Evolutionary conservation across 805 yeast genomes (phyloP), one percentile per base, ranked within the genome.

Genomic region (Candida alai): DNA sequence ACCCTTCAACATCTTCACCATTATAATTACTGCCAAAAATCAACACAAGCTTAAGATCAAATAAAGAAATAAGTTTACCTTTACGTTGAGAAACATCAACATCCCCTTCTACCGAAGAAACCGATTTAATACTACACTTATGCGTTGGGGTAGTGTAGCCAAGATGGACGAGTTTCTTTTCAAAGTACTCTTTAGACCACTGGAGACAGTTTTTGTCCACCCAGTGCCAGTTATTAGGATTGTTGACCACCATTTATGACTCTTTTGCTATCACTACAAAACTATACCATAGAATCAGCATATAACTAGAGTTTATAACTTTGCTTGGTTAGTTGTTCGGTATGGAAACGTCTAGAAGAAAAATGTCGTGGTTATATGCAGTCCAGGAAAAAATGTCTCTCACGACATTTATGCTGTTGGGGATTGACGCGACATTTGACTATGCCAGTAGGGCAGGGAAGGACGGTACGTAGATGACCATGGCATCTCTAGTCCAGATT

Each of bases 221-320:
- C 97, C 97, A 93, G 71, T 93, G 98, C 98, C 98, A 90, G 66
- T 90, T 90, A 62, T 93, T 93, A 24, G 97, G 97, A 72, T 90
- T 93, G 63, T 87, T 83, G 20, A 93, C 89, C 25, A 85, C 97
- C 97, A 90, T 90, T n/a, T 5, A 26, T 27, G 10, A 10, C 14
- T 13, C 3, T 32, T 3, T 17, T 11, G 3, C n/a, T n/a, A n/a
- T n/a, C n/a, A n/a, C n/a, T n/a, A n/a, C n/a, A n/a, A n/a, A n/a
- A n/a, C n/a, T n/a, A n/a, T n/a, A n/a, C n/a, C n/a, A n/a, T n/a
- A n/a, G n/a, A n/a, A n/a, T n/a, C n/a, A n/a, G n/a, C n/a, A n/a
- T n/a, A n/a, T n/a, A n/a, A n/a, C n/a, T n/a, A n/a, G n/a, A n/a
- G n/a, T n/a, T n/a, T n/a, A n/a, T n/a, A n/a, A n/a, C n/a, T n/a